A percentile compares a stretch with the other conserved stretches of the same genome.
These are phyloP conservation scores for Debaryomyces sp. DNA, from an alignment of 1,139 yeast species.

Conservation along the genomic window DNA sequence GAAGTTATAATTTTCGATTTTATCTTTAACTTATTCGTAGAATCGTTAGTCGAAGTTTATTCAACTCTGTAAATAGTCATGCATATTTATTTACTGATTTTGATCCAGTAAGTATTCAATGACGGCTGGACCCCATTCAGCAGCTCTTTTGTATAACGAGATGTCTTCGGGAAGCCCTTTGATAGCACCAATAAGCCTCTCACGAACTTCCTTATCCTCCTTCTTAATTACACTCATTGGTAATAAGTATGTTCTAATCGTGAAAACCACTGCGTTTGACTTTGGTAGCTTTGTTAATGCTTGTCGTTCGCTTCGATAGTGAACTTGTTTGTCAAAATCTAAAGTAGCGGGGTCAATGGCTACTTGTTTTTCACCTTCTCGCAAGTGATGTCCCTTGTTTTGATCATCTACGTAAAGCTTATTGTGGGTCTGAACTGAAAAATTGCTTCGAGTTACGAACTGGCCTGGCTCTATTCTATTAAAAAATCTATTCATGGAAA, in stretches of 20 bases:
- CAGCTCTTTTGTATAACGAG: constrained; percentile 61
- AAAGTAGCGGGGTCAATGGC: constrained; percentile 45
- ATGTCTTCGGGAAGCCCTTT: constrained; percentile 59
- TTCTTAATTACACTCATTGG: constrained; percentile 37
- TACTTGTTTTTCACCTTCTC: constrained; percentile 39
- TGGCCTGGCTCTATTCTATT: constrained; percentile 37
- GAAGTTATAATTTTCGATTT: constrained; percentile 19
- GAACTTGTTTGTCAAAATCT: constrained; percentile 52
- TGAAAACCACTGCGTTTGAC: constrained; percentile 42
- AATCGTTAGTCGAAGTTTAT: not conserved
- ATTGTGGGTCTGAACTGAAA: constrained; percentile 52
- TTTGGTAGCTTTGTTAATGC: constrained; percentile 41
- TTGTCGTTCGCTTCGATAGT: constrained; percentile 45
- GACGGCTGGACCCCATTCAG: constrained; percentile 69
- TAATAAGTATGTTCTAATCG: constrained; percentile 44
- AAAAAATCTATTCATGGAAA: constrained; percentile 44
- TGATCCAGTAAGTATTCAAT: constrained; percentile 37
- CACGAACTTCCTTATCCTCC: constrained; percentile 40
- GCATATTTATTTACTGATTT: not conserved
- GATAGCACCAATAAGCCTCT: constrained; percentile 58
- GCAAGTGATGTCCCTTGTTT: constrained; percentile 37
- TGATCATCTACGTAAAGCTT: constrained; percentile 51
- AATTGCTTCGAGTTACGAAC: constrained; percentile 44
- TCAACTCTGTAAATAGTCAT: not conserved
- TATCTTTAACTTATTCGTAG: not conserved